Base-by-base conservation (phyloP, 345 rosid genomes). In the Cardamine occulta region DNA sequence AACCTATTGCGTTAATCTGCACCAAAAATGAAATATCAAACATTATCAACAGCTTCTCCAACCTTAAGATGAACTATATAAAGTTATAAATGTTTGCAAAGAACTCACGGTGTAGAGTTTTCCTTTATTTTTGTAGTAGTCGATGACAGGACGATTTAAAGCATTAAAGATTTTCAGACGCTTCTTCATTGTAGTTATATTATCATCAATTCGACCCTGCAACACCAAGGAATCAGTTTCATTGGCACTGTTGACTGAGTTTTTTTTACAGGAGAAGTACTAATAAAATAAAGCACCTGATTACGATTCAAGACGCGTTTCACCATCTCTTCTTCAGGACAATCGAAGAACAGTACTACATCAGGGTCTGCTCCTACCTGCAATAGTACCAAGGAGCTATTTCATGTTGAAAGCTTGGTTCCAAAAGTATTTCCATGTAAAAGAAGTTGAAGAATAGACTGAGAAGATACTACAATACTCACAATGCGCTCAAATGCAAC, bases 1-100 rank as follows among this genome's bases (percentile, higher is more conserved):
- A 72, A 81, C 99, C 97, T 32, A 89, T 80, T 10, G 97, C 99
- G 81, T 85, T 86, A 77, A 92, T 88, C 99, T 95, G 84, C 80
- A 83, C 54, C 29, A 76, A 54, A 52, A 35, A 71, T 56, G 53
- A 61, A 61, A 37, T 69, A 53, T 35, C 32, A 7, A 62, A 76
- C 57, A 52, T 23, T 31, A 61, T 54, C 42, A 44, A 21, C 34
- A 70, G 70, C 10, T 42, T 52, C 31, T 35, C 31, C 40, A 45
- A 44, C 12, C 35, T n/a, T 6, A 23, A 32, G 75, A 44, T 31
- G 45, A 65, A 40, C 45, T 0, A 5, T 11, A 35, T 15, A 3
- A 29, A 52, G 35, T 35, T 42, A 54, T 23, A 32, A 19, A 39
- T 54, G 47, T 26, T 39, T 64, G 48, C 28, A 68, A 73, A 28